Evolutionary conservation across 164 flowering plant genomes (phyloP).

Genomic region (Warburgia ugandensis): DNA sequence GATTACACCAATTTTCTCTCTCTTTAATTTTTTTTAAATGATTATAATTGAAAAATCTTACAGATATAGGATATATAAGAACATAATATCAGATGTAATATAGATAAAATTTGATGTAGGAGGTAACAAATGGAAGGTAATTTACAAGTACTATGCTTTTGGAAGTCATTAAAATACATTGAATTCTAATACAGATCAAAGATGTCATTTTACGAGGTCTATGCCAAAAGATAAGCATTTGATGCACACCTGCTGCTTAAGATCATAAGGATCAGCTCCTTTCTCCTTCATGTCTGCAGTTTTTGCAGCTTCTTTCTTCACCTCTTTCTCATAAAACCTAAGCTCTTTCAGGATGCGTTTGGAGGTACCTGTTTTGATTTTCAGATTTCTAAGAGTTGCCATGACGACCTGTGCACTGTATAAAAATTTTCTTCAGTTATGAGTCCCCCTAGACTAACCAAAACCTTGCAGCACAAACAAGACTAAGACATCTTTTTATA

Average conservation of each 20-base stretch:
- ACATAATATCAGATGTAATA: too few relatives aligned
- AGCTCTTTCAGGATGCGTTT: conserved; percentile 83
- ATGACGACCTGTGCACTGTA: conserved; percentile 23
- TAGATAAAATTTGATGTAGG: too few relatives aligned
- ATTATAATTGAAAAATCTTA: too few relatives aligned
- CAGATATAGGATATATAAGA: too few relatives aligned
- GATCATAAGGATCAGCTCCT: conserved; percentile 88
- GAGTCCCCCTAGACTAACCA: too few relatives aligned
- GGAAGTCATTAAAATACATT: not conserved
- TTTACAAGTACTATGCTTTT: too few relatives aligned
- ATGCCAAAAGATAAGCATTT: not conserved
- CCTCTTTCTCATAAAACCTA: conserved; percentile 86
- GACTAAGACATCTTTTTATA: not conserved
- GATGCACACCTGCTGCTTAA: conserved; percentile 86
- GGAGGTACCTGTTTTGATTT: conserved; percentile 86
- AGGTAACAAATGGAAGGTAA: too few relatives aligned
- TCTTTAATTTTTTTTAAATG: too few relatives aligned
- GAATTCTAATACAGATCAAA: not conserved
- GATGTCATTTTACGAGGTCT: not conserved
- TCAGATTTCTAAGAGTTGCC: conserved; percentile 72
- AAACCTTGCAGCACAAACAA: not conserved
- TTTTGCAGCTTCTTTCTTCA: conserved; percentile 80
- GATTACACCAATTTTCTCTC: too few relatives aligned
- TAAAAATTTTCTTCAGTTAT: not conserved
- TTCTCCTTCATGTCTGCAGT: conserved; percentile 88